Base-by-base conservation (phyloP, 352 stramenopile species). In the Pythium aristosporum region DNA sequence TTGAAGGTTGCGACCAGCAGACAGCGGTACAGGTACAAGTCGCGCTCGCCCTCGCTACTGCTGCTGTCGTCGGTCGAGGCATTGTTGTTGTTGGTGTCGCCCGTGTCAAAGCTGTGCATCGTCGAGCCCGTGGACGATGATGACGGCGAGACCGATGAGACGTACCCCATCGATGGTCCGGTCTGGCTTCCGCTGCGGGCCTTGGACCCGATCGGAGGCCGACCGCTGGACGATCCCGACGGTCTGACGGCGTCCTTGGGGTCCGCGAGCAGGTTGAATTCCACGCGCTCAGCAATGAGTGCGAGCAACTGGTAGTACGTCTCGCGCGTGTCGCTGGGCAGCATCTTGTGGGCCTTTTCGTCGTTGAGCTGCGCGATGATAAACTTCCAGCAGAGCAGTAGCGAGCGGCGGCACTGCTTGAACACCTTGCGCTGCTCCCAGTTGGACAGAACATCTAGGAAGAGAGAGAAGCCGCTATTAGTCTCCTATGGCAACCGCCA, bases 1-100 rank as follows among this genome's bases (percentile, higher is more conserved):
- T 89, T 87, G 67, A 88, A 91, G 1, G 80, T 91, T n/a, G 80
- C 80, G n/a, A 89, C 79, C 4, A 91, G 67, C 16, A 88, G 63
- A 44, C 80, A 89, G 2, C 82, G 69, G 54, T 91, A 89, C 41
- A 87, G 49, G 49, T 87, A 83, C 28, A 89, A 64, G 48, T 89
- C 79, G 8, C 73, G 70, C 52, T 85, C 76, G 5, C 71, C 73
- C 25, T 89, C 80, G 6, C 54, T 65, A n/a, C 63, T 65, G 18
- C 77, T 73, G 6, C 59, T 54, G n/a, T 65, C 60, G 7, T 36
- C 20, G 25, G n/a, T 42, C n/a, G 11, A 18, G 5, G 16, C 20
- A 32, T 16, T 61, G 53, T 2, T 44, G 30, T 47, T 64, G 28
- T 57, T 30, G 25, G 25, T 62, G 41, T 60, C 56, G 21, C 57